phyloP scores from a whole-genome alignment of 176 grass and related monocot species.

The Oryza brachyantha region DNA sequence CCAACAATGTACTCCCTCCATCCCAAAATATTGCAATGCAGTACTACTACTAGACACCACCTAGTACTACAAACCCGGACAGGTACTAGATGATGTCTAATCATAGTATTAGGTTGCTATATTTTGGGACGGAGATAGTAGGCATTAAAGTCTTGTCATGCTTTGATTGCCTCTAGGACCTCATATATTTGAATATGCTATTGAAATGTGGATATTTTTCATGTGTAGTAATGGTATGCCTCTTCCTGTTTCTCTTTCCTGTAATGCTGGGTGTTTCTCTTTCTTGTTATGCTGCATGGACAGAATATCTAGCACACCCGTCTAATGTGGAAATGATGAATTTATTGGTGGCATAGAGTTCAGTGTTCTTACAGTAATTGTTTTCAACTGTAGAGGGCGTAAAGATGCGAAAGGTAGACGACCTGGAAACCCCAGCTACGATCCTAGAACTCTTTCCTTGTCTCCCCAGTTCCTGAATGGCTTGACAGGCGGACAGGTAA shows the following conservation, averaged over 20 bases:
- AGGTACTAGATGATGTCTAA: too few relatives aligned
- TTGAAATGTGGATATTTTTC: neutral
- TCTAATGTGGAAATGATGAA: neutral
- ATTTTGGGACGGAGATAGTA: too few relatives aligned
- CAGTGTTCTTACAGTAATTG: constrained; percentile 10
- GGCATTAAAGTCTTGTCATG: neutral
- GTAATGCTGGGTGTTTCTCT: neutral
- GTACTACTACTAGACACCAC: too few relatives aligned
- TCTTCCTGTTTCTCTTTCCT: neutral
- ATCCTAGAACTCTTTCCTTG: constrained; percentile 77
- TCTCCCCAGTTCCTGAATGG: constrained; percentile 75
- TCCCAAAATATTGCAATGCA: too few relatives aligned
- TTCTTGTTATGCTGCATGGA: neutral
- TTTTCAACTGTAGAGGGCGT: constrained; percentile 50
- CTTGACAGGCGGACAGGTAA: constrained; percentile 86
- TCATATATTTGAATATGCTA: neutral
- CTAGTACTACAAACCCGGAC: too few relatives aligned
- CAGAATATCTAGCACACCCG: neutral
- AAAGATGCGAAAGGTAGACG: constrained; percentile 76
- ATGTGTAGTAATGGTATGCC: neutral
- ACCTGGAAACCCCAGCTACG: constrained; percentile 57
- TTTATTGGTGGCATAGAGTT: neutral
- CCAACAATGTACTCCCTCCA: neutral
- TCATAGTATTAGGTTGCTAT: too few relatives aligned
- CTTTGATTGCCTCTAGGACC: neutral